A percentile compares a stretch with the other conserved stretches of the same genome.
Conservation (phyloP, 2,329 filamentous ascomycete genomes). For the Diaporthe citri region DNA sequence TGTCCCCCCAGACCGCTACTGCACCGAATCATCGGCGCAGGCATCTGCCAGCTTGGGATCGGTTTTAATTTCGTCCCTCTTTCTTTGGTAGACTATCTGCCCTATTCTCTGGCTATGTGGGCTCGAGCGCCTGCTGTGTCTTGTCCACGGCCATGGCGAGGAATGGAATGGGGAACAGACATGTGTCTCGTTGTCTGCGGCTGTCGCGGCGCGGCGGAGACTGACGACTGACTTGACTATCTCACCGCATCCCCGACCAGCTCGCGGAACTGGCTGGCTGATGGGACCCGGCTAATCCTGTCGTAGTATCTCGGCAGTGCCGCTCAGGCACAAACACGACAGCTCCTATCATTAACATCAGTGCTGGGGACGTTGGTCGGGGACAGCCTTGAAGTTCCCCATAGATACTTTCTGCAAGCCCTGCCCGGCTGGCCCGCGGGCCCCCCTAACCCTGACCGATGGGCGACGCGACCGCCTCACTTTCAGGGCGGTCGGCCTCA, state of each 20-base stretch:
- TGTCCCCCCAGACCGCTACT: slow-evolving; percentile 17
- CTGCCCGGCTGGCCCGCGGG: slow-evolving; percentile 19
- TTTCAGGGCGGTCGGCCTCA: slow-evolving; percentile 24
- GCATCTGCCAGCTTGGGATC: background rate
- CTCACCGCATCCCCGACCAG: slow-evolving; percentile 23
- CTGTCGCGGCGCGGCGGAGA: slow-evolving; percentile 11
- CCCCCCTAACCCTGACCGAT: slow-evolving; percentile 17
- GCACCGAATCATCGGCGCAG: slow-evolving; percentile 14
- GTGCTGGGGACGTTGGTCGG: slow-evolving; percentile 3
- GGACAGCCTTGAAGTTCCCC: background rate
- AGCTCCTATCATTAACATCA: background rate
- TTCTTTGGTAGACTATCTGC: slow-evolving; percentile 1
- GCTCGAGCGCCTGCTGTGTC: background rate
- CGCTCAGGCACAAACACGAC: background rate
- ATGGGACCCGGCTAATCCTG: background rate
- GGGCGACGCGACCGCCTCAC: slow-evolving; percentile 22
- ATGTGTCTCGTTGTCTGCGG: slow-evolving; percentile 14
- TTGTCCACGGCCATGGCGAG: background rate
- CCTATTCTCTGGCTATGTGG: background rate
- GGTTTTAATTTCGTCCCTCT: background rate
- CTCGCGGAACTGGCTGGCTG: background rate
- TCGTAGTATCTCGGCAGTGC: slow-evolving; percentile 17
- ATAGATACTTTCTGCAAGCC: slow-evolving; percentile 23
- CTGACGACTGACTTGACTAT: background rate
- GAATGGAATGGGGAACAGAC: slow-evolving; percentile 1